Evolutionary conservation across 1,284 basidiomycete genomes (phyloP), one percentile per base, ranked within the genome.

Genomic region (Gastroboletus turbinatus): DNA sequence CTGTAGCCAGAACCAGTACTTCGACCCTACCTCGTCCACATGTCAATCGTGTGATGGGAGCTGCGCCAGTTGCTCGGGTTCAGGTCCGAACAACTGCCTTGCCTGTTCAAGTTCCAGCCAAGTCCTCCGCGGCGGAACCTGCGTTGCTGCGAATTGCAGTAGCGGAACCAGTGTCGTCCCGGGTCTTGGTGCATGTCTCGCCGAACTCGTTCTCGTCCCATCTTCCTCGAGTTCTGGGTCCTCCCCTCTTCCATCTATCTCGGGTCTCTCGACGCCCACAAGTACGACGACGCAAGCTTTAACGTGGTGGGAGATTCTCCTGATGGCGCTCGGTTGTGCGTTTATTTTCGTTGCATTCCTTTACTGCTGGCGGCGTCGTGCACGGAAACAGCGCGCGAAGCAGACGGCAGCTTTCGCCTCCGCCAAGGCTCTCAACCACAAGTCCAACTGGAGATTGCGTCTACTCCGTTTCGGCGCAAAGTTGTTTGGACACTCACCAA

Each of bases 251-350:
- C 87, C 85, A 36, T 74, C 78, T 38, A 77, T 84, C 62, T 80
- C 82, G 1, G 83, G 84, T 27, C 70, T 87, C 56, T 82, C 83
- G 5, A 76, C 77, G 13, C 66, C 69, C 2, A 63, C 70, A 14
- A 69, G 64, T n/a, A 70, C 66, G n/a, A 68, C 65, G 23, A 60
- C 63, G 13, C 73, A 70, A 39, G 60, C 73, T 17, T 73, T 92
- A 13, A 73, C 76, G 57, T 90, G 89, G 88, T 92, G 90, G 90
- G 78, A 92, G 72, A 91, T 91, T 60, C 76, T 91, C 40, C 79
- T 92, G 57, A 91, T 92, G 87, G 77, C 85, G 0, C 79, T 90
- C 32, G 90, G 90, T 8, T 89, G 87, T 67, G 83, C 85, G 13
- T 87, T 90, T 72, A 85, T 92, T 69, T 87, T 90, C 67, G 57